Base-by-base conservation (phyloP, 225 moss, liverwort and hornwort species). In the Rhytidiadelphus loreus region DNA sequence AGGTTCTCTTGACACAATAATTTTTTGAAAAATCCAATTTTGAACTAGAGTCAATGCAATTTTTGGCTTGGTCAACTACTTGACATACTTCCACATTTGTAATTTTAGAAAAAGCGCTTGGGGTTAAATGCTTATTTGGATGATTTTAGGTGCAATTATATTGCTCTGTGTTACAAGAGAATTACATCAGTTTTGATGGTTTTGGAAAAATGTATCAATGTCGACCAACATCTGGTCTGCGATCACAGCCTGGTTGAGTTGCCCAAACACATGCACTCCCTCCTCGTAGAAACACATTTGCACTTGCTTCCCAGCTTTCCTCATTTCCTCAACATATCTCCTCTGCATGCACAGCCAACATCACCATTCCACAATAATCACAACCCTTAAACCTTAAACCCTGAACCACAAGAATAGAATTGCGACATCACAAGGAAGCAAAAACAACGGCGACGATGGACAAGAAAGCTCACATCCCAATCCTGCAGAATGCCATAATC, bases 401-500 rank as follows among this genome's bases (percentile, higher is more conserved):
- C 44, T 73, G 6, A 30, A 29, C 6, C 17, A 29, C 29, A 16
- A 44, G 5, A 28, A 28, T 9, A 43, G 26, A 43, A 16, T 72
- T 73, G 30, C 18, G 1, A 29, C 30, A 29, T 29, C 17, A 18
- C 29, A 11, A 39, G 39, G 39, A 69, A 69, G 7, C 4, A 0
- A 69, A 7, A 22, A 68, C 4, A n/a, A 39, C 7, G 21, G 13
- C 13, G 39, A 69, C 20, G 20, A 66, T 66, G 20, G 37, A 56
- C 18, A n/a, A 69, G 58, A 55, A n/a, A 90, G 8, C 88, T 80
- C 59, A 91, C 77, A 64, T 90, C 37, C 88, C 92, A 86, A 93
- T 95, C 95, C 52, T 92, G n/a, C 3, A 95, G 85, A 70, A 92
- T 46, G 83, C 95, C 95, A 4, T 90, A 91, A 11, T 91, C 87